Evolutionary conservation across 768 basidiomycete species (phyloP), one percentile per base, ranked within the genome.

Genomic region (Tulasnella calospora): DNA sequence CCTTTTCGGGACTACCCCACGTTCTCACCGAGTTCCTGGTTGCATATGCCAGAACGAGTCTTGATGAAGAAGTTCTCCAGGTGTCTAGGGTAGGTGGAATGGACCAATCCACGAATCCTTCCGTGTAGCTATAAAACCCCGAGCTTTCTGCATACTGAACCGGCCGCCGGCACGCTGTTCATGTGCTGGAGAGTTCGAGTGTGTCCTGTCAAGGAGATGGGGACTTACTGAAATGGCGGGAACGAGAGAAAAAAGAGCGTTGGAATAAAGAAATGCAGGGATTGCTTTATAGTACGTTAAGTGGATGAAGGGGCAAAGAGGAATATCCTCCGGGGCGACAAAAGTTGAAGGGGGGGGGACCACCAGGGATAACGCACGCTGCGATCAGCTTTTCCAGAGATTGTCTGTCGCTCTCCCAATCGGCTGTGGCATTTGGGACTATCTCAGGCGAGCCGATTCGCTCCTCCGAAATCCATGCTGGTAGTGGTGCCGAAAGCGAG

Each of bases 41-140:
- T n/a, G n/a, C n/a, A n/a, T n/a, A n/a, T n/a, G n/a, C n/a, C n/a
- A n/a, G n/a, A n/a, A n/a, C n/a, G n/a, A n/a, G n/a, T n/a, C n/a
- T n/a, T n/a, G n/a, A n/a, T n/a, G n/a, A n/a, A n/a, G n/a, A n/a
- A n/a, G n/a, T n/a, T n/a, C n/a, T n/a, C n/a, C n/a, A n/a, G n/a
- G n/a, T n/a, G n/a, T n/a, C n/a, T n/a, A n/a, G n/a, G n/a, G n/a
- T n/a, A n/a, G n/a, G n/a, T n/a, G n/a, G n/a, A n/a, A n/a, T n/a
- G n/a, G n/a, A n/a, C n/a, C n/a, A n/a, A n/a, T n/a, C n/a, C n/a
- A n/a, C n/a, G n/a, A n/a, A n/a, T n/a, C n/a, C n/a, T n/a, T 77
- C 55, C 15, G 12, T 30, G 36, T 69, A 69, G 76, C 76, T 55
- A 46, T 77, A 77, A n/a, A n/a, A n/a, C n/a, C n/a, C n/a, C 33